Base-by-base conservation (phyloP, 192 early-diverging fungal species). In the Coemansia sp. region DNA sequence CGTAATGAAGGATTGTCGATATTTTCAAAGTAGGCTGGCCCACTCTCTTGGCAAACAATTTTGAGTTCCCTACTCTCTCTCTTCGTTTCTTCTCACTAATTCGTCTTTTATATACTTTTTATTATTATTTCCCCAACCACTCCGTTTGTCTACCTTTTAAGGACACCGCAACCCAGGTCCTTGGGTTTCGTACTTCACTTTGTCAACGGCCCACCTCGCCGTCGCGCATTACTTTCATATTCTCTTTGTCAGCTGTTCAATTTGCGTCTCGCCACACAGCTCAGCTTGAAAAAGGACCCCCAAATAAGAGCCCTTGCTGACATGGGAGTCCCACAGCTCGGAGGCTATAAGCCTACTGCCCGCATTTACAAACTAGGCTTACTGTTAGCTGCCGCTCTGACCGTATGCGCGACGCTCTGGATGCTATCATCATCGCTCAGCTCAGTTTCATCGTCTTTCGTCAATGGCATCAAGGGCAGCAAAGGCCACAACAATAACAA, bases 271-370 rank as follows among this genome's bases (percentile, higher is more conserved):
- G 18, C n/a, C 20, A 20, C 47, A 22, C 47, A 51, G 47, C n/a
- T 20, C 47, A 22, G 18, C 47, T 51, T 20, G 20, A 4, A n/a
- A 51, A 8, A 22, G n/a, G 20, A 10, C 42, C 10, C 13, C 42
- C 13, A 11, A 43, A 15, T 43, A 43, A 43, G 47, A n/a, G n/a
- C 47, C n/a, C 20, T 51, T 20, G 47, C 47, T 18, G 61, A 31
- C 38, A 81, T 82, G 79, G 72, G 79, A 6, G 20, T 73, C 33
- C 74, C 79, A 38, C 55, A 75, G 22, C 66, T 77, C 27, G 49
- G 55, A 18, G 76, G 76, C 61, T 73, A 75, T n/a, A 74, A 72
- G 73, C 80, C 80, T 51, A 83, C 76, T 22, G 80, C 80, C 24
- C 76, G 76, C 42, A 77, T 83, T 33, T 83, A 78, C 66, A 72